Evolutionary conservation across 1,284 basidiomycete species (phyloP).

Genomic region (Anthracocystis setariae): DNA sequence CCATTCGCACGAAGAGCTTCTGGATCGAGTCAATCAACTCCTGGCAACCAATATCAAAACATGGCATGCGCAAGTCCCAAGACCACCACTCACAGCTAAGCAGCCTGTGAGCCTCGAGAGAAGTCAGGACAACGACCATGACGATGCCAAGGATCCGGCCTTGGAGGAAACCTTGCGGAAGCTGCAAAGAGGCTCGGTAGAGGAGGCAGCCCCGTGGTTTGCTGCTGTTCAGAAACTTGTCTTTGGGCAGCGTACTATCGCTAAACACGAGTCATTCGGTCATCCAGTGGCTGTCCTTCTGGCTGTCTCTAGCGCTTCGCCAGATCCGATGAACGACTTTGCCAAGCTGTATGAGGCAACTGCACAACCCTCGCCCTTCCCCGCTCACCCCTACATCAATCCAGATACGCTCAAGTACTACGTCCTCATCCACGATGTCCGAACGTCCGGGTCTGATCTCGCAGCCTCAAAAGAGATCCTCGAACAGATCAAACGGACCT

Average conservation of each 20-base stretch:
- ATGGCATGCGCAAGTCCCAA: slow-evolving; percentile 33
- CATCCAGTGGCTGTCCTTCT: slow-evolving; percentile 53
- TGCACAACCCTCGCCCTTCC: slow-evolving; percentile 40
- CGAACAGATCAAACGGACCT: slow-evolving; percentile 60
- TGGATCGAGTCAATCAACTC: slow-evolving; percentile 50
- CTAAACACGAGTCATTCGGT: slow-evolving; percentile 55
- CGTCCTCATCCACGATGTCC: slow-evolving; percentile 60
- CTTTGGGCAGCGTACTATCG: slow-evolving; percentile 39
- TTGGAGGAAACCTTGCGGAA: slow-evolving; percentile 23
- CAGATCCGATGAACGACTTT: slow-evolving; percentile 66
- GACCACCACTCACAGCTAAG: background rate
- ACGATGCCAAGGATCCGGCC: background rate
- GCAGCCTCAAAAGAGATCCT: slow-evolving; percentile 53
- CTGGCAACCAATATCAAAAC: slow-evolving; percentile 51
- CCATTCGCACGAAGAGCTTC: slow-evolving; percentile 28
- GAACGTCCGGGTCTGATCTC: slow-evolving; percentile 49
- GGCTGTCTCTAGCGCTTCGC: slow-evolving; percentile 54
- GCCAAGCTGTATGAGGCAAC: slow-evolving; percentile 59
- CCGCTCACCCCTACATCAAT: slow-evolving; percentile 57
- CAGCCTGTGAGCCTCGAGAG: background rate
- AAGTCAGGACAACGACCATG: slow-evolving; percentile 1
- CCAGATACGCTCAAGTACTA: slow-evolving; percentile 62
- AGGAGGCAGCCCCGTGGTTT: slow-evolving; percentile 55
- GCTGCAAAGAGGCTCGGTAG: slow-evolving; percentile 26
- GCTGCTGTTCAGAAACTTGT: slow-evolving; percentile 43